phyloP scores from a whole-genome alignment of 768 basidiomycete species.

The Tubosaeta sp. region DNA sequence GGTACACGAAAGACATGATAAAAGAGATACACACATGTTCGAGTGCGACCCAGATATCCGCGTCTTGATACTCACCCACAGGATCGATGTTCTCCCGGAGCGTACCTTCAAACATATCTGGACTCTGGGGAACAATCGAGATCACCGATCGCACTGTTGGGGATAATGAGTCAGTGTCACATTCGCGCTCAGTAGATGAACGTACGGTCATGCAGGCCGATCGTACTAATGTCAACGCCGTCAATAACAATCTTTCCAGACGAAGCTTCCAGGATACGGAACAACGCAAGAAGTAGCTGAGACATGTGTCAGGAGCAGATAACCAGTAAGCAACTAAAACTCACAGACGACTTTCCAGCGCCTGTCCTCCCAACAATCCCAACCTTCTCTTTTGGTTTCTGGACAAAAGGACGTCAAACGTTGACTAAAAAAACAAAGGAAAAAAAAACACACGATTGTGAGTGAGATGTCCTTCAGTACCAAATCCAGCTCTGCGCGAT shows the following conservation, averaged over 20 bases:
- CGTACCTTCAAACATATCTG: constrained; percentile 68
- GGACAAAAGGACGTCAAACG: constrained; percentile 3
- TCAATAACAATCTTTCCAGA: constrained; percentile 70
- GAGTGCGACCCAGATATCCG: constrained; percentile 83
- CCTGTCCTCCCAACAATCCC: constrained; percentile 87
- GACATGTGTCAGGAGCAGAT: too few relatives aligned
- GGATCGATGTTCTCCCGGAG: constrained; percentile 90
- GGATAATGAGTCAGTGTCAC: not conserved
- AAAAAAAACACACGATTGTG: constrained; percentile 46
- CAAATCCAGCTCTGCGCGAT: constrained; percentile 74
- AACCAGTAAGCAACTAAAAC: constrained; percentile 10
- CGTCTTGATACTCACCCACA: constrained; percentile 66
- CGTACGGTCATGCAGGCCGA: constrained; percentile 62
- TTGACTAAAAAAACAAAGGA: not conserved
- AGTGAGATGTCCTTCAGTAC: constrained; percentile 74
- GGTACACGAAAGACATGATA: too few relatives aligned
- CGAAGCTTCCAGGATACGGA: constrained; percentile 72
- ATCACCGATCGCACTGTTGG: constrained; percentile 64
- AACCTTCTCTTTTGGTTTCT: constrained; percentile 79
- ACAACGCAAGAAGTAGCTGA: constrained; percentile 67
- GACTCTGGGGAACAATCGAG: constrained; percentile 83
- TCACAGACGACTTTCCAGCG: constrained; percentile 70
- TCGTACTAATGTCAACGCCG: constrained; percentile 67
- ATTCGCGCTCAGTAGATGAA: not conserved
- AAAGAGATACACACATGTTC: constrained; percentile 45